Conservation (phyloP, 805 yeast species). For the Saccharomyces eubayanus region DNA sequence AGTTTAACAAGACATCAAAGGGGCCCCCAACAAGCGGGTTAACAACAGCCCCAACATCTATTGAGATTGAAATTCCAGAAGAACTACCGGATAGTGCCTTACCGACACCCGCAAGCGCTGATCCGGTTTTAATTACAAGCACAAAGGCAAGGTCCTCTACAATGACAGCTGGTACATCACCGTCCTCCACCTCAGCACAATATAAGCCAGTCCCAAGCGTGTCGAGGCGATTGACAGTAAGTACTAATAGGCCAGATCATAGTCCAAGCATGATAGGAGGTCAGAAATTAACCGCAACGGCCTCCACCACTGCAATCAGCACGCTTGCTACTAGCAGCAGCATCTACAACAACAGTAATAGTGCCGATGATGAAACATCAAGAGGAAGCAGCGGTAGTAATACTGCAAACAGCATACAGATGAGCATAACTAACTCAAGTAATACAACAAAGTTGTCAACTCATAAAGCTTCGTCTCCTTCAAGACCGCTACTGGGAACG, state of each 20-base stretch:
- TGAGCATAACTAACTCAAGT: neutral
- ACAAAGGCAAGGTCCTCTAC: constrained; percentile 30
- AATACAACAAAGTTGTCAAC: neutral
- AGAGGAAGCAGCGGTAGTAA: constrained; percentile 12
- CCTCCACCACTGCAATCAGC: neutral
- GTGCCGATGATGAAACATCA: constrained; percentile 11
- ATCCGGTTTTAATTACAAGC: constrained; percentile 30
- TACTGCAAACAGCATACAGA: neutral
- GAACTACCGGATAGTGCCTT: constrained; percentile 27
- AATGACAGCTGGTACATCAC: constrained; percentile 10
- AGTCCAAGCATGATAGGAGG: constrained; percentile 19
- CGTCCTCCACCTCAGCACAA: constrained; percentile 13
- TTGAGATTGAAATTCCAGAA: constrained; percentile 60
- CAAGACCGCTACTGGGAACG: constrained; percentile 3
- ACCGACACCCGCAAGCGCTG: constrained; percentile 17
- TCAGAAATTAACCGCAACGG: neutral
- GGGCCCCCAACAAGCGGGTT: constrained; percentile 20
- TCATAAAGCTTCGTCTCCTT: constrained; percentile 10
- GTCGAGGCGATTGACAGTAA: constrained; percentile 23
- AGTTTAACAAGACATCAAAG: constrained; percentile 15
- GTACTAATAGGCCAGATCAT: constrained; percentile 23
- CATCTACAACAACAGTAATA: constrained; percentile 4
- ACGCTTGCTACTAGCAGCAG: constrained; percentile 4
- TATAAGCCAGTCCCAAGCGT: constrained; percentile 20
- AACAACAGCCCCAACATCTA: constrained; percentile 46